Evolutionary conservation across 108 stramenopile genomes (phyloP).

Genomic region (Fistulifera pelliculosa): DNA sequence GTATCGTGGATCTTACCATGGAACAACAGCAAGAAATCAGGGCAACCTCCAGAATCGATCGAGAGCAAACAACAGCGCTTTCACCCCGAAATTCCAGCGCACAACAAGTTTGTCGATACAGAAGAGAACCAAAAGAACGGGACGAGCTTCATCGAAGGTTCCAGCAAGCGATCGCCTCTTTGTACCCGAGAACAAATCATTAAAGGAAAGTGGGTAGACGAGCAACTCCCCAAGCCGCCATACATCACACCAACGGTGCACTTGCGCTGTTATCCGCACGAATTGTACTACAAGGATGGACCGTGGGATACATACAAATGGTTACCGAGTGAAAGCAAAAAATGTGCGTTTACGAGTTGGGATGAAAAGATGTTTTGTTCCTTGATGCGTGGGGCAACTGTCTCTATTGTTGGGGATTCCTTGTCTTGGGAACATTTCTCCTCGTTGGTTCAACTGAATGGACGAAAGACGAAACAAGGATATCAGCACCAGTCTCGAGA

Average conservation of each 20-base stretch:
- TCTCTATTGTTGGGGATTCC: conserved; percentile 38
- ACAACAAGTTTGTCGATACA: too few species aligned
- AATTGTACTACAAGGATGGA: conserved; percentile 8
- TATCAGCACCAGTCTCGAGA: conserved; percentile 16
- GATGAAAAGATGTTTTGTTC: conserved; percentile 23
- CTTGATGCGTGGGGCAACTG: conserved; percentile 8
- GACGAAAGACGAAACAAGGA: conserved; percentile 11
- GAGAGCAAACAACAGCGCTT: too few species aligned
- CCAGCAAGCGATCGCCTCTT: neutral
- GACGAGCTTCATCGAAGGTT: too few species aligned
- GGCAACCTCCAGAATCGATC: too few species aligned
- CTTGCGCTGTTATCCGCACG: conserved; percentile 22
- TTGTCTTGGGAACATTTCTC: conserved; percentile 39
- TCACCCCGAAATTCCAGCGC: too few species aligned
- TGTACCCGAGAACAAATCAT: conserved; percentile 21
- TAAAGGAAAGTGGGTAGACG: conserved; percentile 15
- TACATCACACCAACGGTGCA: conserved; percentile 24
- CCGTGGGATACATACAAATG: conserved; percentile 12
- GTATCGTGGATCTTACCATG: too few species aligned
- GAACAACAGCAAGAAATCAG: too few species aligned
- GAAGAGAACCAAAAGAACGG: too few species aligned
- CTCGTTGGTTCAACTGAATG: conserved; percentile 26
- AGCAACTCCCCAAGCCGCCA: conserved; percentile 13
- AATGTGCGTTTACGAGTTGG: conserved; percentile 23
- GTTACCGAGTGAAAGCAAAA: conserved; percentile 1